Base-by-base conservation (phyloP, 2,329 filamentous ascomycete genomes). In the Sporothrix protearum region DNA sequence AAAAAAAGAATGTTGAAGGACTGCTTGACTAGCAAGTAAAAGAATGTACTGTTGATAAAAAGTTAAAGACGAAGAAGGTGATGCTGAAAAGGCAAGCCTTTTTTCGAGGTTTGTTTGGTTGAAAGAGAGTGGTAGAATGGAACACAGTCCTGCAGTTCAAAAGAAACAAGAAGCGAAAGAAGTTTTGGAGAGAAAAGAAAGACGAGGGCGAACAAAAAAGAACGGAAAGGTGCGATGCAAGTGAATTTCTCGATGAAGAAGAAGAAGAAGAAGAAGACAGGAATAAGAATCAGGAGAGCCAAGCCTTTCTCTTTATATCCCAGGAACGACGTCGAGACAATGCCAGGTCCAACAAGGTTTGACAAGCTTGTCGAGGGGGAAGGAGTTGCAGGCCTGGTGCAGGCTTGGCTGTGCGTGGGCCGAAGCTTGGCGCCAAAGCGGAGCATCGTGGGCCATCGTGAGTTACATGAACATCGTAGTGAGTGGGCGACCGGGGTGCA, bases 71-170 rank as follows among this genome's bases (percentile, higher is more conserved):
- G 55, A 69, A 53, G 12, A 28, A 68, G 10, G 33, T 22, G 53
- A 33, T 30, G 30, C n/a, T 39, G 33, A 12, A 55, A 53, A 39
- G 47, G n/a, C 33, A 53, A 25, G 22, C 36, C 47, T 51, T 16
- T 36, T 68, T 25, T 22, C 49, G 28, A 71, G 51, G 77, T 76
- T 74, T 72, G 71, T 73, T 74, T 77, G 78, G 77, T 42, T 76
- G 80, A 80, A 76, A 75, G 78, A 81, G 77, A 78, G 83, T 81
- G 83, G 84, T 85, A 82, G 83, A 83, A 84, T 75, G 76, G 80
- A 79, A 84, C 80, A 85, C 82, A 82, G 73, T 68, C 73, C 72
- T 66, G 73, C 72, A 68, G 71, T 84, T 81, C 83, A 83, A 81
- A 83, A 80, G 81, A 80, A 76, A 79, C 78, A 80, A 79, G 79